Evolutionary conservation across 306 rosid species (phyloP).

Genomic region (Sicyos baderoa): DNA sequence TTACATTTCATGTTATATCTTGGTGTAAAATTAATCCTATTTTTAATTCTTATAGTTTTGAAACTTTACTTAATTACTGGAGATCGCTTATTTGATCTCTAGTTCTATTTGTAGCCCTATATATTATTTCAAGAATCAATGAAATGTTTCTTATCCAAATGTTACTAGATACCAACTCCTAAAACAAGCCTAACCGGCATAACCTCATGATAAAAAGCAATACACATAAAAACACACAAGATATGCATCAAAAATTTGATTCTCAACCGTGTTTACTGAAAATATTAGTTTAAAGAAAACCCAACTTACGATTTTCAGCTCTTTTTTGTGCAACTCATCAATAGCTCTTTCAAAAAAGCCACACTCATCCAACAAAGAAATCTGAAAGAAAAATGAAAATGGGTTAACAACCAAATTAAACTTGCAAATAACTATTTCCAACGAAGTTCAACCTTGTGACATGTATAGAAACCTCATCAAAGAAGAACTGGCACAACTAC

Average conservation of each 20-base stretch:
- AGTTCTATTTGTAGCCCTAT: too few species aligned
- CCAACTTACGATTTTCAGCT: constrained; percentile 62
- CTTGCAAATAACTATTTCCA: background rate
- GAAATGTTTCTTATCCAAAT: background rate
- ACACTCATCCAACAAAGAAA: constrained; percentile 80
- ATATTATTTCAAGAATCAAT: too few species aligned
- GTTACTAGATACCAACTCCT: background rate
- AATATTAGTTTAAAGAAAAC: constrained; percentile 1
- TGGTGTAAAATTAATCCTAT: too few species aligned
- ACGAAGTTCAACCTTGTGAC: background rate
- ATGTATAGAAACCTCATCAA: background rate
- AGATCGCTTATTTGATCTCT: too few species aligned
- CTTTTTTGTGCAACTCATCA: constrained; percentile 75
- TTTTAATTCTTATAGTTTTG: too few species aligned
- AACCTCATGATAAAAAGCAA: background rate
- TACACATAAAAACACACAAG: background rate
- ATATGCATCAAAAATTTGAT: too few species aligned
- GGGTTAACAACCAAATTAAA: constrained; percentile 12
- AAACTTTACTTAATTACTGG: too few species aligned
- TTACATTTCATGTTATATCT: too few species aligned
- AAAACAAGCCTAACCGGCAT: background rate
- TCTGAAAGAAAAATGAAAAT: constrained; percentile 31
- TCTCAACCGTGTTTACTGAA: background rate
- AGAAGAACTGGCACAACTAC: background rate
- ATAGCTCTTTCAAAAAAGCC: constrained; percentile 70